These are phyloP conservation scores for Diaporthe batatas DNA, from an alignment of 2,329 filamentous ascomycete species.

Conservation along the genomic window DNA sequence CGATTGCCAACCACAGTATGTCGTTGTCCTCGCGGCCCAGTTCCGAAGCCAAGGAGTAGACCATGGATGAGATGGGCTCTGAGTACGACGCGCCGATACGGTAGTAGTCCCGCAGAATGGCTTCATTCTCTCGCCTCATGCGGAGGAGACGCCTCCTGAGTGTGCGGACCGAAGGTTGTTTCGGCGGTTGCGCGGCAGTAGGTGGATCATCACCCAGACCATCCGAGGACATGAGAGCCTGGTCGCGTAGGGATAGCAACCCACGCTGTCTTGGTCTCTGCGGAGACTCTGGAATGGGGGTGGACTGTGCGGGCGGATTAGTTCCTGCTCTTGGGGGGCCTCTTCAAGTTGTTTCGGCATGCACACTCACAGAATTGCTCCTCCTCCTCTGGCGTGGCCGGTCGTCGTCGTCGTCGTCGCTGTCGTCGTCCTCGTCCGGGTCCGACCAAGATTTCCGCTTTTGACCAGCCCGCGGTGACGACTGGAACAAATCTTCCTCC, in stretches of 20 bases:
- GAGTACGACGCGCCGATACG: slow-evolving; percentile 89
- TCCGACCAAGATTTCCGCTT: slow-evolving; percentile 88
- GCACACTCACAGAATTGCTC: slow-evolving; percentile 84
- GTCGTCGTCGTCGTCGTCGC: slow-evolving; percentile 81
- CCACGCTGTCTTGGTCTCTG: slow-evolving; percentile 71
- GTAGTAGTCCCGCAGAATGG: slow-evolving; percentile 85
- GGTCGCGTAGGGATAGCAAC: slow-evolving; percentile 67
- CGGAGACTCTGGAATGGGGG: slow-evolving; percentile 75
- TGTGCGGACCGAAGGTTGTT: slow-evolving; percentile 76
- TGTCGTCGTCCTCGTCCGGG: slow-evolving; percentile 76
- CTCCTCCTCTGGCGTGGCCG: slow-evolving; percentile 83
- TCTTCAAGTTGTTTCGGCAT: neutral
- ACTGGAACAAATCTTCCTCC: slow-evolving; percentile 57
- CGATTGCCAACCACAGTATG: slow-evolving; percentile 92
- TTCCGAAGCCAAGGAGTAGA: slow-evolving; percentile 95
- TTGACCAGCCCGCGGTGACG: slow-evolving; percentile 62
- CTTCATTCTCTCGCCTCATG: slow-evolving; percentile 82
- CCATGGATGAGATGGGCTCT: slow-evolving; percentile 92
- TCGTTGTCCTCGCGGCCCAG: slow-evolving; percentile 97
- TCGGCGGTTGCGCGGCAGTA: slow-evolving; percentile 69
- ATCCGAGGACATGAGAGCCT: slow-evolving; percentile 61
- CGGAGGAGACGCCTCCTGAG: slow-evolving; percentile 80
- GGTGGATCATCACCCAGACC: slow-evolving; percentile 64
- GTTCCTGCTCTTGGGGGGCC: slow-evolving; percentile 52
- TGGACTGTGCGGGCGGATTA: slow-evolving; percentile 66